Base-by-base conservation (phyloP, 2,329 filamentous ascomycete species). In the Fusarium tanahbumbuense region DNA sequence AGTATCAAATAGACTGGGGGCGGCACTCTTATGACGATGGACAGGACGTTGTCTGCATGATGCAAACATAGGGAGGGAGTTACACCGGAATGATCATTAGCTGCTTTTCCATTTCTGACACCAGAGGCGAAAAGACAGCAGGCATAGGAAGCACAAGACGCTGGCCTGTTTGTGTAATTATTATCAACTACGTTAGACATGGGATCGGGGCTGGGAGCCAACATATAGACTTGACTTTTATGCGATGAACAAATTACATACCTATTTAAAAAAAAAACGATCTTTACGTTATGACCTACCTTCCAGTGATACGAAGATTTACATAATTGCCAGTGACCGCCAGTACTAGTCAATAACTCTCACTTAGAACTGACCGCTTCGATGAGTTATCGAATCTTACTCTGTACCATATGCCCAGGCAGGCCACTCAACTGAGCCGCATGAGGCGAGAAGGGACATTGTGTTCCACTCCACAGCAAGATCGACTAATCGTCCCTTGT, bases 111-210 rank as follows among this genome's bases (percentile, higher is more conserved):
- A 20, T 48, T 49, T 46, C 66, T 70, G 61, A 65, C 45, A 64
- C 46, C 60, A 66, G 58, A 71, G 54, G 53, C 56, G 46, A 63
- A 63, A 56, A 47, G 60, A 59, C 52, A 64, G 59, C 62, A 72
- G 70, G 68, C 63, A 75, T 57, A 72, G 72, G 68, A 74, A 68
- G 71, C 68, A 72, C 58, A 73, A 75, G 64, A 74, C 68, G 68
- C 72, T 74, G 70, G 60, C 57, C 57, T 75, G 70, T 71, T 73
- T 74, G 68, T 75, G 73, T 75, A 74, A 72, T 74, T 72, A 68
- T 68, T 57, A 73, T 70, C 69, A 37, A 37, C 34, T n/a, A 37
- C 34, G 34, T 37, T 73, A 75, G 60, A 74, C 65, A 73, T 70
- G 70, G 73, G 66, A 59, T 71, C 25, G 25, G 68, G 66, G 56